phyloP scores from a whole-genome alignment of 2,329 filamentous ascomycete species.

The Aspergillus unguis region DNA sequence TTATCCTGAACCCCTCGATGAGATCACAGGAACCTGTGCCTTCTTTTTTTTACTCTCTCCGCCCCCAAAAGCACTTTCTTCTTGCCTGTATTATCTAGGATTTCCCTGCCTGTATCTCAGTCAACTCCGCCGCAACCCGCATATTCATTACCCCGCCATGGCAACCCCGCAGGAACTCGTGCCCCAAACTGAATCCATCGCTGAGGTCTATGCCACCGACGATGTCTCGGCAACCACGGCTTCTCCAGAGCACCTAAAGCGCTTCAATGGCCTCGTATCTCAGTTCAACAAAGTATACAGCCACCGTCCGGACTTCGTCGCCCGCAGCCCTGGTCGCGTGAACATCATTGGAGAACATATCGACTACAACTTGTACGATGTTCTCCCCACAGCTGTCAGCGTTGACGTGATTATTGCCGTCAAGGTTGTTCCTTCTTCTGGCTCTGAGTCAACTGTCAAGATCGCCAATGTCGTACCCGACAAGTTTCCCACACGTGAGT shows the following conservation, averaged over 20 bases:
- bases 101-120: not conserved
- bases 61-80: not conserved
- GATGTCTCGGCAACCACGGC: slow-evolving; percentile 71
- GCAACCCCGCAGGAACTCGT: slow-evolving; percentile 52
- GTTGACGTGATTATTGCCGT: slow-evolving; percentile 89
- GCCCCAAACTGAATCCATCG: slow-evolving; percentile 69
- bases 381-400: slow-evolving; percentile 91
- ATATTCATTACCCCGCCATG: slow-evolving; percentile 33
- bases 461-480: slow-evolving; percentile 74
- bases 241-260: slow-evolving; percentile 61
- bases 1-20: slow-evolving; percentile 1
- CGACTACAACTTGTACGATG: slow-evolving; percentile 95
- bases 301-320: slow-evolving; percentile 71
- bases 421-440: slow-evolving; percentile 43
- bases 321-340: slow-evolving; percentile 87
- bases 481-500: slow-evolving; percentile 73
- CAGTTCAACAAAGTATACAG: slow-evolving; percentile 70
- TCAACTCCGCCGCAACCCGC: not conserved
- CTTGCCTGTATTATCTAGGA: slow-evolving; percentile 1
- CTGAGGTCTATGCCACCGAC: slow-evolving; percentile 78
- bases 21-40: not conserved
- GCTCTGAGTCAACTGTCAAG: slow-evolving; percentile 61
- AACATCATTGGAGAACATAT: slow-evolving; percentile 99
- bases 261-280: slow-evolving; percentile 72
- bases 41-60: slow-evolving; percentile 2